Evolutionary conservation across 495 filamentous ascomycete genomes (phyloP).

Genomic region (Xylaria flabelliformis): DNA sequence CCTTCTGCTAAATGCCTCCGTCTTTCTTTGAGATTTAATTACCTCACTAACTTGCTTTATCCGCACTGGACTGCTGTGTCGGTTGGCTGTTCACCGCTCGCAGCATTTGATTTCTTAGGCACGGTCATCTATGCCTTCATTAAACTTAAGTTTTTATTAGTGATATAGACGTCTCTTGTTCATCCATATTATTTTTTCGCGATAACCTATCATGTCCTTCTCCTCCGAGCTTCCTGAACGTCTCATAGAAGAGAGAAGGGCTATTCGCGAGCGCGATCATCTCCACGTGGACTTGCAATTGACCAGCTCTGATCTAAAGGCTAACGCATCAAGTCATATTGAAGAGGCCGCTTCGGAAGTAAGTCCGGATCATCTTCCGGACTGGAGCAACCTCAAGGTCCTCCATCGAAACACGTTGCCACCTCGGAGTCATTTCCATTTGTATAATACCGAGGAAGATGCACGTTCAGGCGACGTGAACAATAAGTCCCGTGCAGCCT

Average conservation of each 20-base stretch:
- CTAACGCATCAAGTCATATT: neutral
- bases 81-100: neutral
- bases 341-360: slow-evolving; percentile 22
- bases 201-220: slow-evolving; percentile 30
- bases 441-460: slow-evolving; percentile 48
- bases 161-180: neutral
- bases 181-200: neutral
- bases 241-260: neutral
- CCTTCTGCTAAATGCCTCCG: neutral
- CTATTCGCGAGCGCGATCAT: slow-evolving; percentile 15
- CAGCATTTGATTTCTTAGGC: neutral
- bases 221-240: neutral
- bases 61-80: neutral
- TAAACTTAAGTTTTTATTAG: neutral
- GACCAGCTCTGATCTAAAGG: slow-evolving; percentile 15
- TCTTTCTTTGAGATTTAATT: neutral
- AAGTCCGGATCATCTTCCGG: slow-evolving; percentile 46
- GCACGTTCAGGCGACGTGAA: slow-evolving; percentile 39
- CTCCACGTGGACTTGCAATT: slow-evolving; percentile 37
- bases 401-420: slow-evolving; percentile 68
- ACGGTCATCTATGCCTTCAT: neutral
- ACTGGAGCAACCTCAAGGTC: slow-evolving; percentile 67
- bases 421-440: slow-evolving; percentile 65
- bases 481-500: slow-evolving; percentile 44
- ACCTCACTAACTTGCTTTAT: neutral